Evolutionary conservation across 176 grass and related monocot genomes (phyloP).

Genomic region (Pontederia paniculata): DNA sequence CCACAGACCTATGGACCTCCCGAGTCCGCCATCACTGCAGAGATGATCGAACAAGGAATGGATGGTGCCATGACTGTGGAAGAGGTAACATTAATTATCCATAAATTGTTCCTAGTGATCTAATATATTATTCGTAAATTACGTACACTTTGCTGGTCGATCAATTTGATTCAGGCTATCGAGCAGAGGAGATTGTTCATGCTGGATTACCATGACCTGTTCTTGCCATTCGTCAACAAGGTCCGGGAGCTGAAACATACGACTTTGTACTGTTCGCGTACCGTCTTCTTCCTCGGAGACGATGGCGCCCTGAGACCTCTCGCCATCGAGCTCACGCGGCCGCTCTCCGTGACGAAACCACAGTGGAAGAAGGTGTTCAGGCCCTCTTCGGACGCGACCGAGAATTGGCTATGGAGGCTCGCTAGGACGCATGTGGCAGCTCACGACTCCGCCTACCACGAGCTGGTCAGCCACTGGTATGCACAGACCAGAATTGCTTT

Average conservation of each 20-base stretch:
- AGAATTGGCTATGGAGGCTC: slow-evolving; percentile 54
- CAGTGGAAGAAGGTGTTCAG: slow-evolving; percentile 61
- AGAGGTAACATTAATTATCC: background rate
- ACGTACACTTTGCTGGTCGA: background rate
- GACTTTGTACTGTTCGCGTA: slow-evolving; percentile 68
- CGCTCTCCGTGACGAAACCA: slow-evolving; percentile 22
- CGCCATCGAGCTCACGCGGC: slow-evolving; percentile 73
- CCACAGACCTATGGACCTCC: slow-evolving; percentile 25
- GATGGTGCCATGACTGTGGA: slow-evolving; percentile 34
- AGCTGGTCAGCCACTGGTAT: slow-evolving; percentile 73
- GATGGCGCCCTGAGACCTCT: slow-evolving; percentile 52
- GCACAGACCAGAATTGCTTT: too few species aligned
- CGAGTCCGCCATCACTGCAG: slow-evolving; percentile 32
- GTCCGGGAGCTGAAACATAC: slow-evolving; percentile 41
- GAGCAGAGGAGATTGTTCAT: slow-evolving; percentile 57
- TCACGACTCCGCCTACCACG: slow-evolving; percentile 65
- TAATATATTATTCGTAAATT: too few species aligned
- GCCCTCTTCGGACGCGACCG: slow-evolving; percentile 37
- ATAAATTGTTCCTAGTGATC: background rate
- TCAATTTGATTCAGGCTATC: slow-evolving; percentile 27
- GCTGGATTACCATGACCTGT: slow-evolving; percentile 70
- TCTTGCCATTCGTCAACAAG: slow-evolving; percentile 72
- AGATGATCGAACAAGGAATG: slow-evolving; percentile 31
- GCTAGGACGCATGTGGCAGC: slow-evolving; percentile 76
- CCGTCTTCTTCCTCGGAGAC: slow-evolving; percentile 58